Base-by-base conservation (phyloP, 1,139 yeast genomes). In the Pichia sp. region DNA sequence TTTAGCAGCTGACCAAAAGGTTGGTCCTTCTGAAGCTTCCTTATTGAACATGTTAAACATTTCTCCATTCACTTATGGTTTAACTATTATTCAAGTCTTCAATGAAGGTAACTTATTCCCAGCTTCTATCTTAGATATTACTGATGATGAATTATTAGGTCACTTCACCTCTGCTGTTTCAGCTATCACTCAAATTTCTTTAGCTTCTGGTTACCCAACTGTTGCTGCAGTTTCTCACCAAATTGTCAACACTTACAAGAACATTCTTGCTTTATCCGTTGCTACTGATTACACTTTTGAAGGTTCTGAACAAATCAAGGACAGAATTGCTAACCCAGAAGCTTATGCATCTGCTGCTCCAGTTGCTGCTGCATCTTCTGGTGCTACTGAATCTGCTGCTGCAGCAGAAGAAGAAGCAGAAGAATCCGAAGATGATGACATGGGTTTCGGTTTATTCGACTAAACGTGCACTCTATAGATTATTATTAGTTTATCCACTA, bases 381-480 rank as follows among this genome's bases (percentile, higher is more conserved):
- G 51, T 56, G 74, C 81, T 58, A 77, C 78, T 60, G 85, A 36
- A 36, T 10, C 77, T 56, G 83, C 81, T 52, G 87, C 81, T 56
- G 87, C 78, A 56, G 90, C 74, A 56, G 95, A 76, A 65, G 95
- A 79, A 60, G 94, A 78, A 65, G 95, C 78, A 59, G 94, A 78
- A 65, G 94, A 78, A 59, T 92, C 78, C 30, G 94, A 77, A 65
- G 86, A 78, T 57, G 83, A 78, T 59, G 81, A 81, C 67, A 88
- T 89, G 97, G 97, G 96, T 62, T 85, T 90, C 89, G 97, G 97
- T 79, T 82, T 92, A 74, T 90, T 90, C 81, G 97, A 90, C 81
- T 92, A 92, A 81, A 64, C 74, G 40, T 40, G 50, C 34, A 30
- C 37, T 43, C 32, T 45, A 46, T 45, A 40, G 46, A 42, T 28